phyloP scores from a whole-genome alignment of 1,139 yeast genomes.

The Blastobotrys elegans region DNA sequence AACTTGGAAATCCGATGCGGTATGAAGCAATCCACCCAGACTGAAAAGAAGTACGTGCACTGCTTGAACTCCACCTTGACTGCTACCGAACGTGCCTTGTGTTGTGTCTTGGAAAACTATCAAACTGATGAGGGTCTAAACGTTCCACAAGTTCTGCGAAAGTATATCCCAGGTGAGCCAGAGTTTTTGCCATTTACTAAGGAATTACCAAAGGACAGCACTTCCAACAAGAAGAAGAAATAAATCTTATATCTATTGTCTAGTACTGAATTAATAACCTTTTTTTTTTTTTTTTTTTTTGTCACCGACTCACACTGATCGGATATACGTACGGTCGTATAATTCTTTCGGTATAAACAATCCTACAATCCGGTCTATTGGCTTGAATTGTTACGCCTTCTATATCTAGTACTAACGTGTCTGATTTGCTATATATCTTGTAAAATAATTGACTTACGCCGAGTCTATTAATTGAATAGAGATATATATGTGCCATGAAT shows the following conservation, averaged over 20 bases:
- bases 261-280: not conserved
- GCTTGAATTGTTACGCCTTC: no score
- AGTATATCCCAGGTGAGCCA: conserved; percentile 96
- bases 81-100: conserved; percentile 97
- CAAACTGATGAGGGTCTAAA: conserved; percentile 94
- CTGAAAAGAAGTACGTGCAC: conserved; percentile 96
- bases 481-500: no score
- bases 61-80: conserved; percentile 95
- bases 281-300: no score
- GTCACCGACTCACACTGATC: no score
- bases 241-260: not conserved
- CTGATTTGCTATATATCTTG: no score
- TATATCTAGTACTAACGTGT: no score
- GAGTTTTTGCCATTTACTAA: conserved; percentile 87
- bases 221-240: conserved; percentile 64
- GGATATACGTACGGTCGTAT: no score
- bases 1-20: conserved; percentile 98
- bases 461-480: no score
- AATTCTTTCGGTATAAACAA: no score
- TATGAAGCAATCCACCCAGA: conserved; percentile 90
- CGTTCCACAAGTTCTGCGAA: conserved; percentile 92
- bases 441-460: no score
- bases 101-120: conserved; percentile 95
- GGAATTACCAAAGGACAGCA: conserved; percentile 91
- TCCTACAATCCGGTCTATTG: no score